Evolutionary conservation across 1,284 basidiomycete genomes (phyloP).

Genomic region (Testicularia cyperi): DNA sequence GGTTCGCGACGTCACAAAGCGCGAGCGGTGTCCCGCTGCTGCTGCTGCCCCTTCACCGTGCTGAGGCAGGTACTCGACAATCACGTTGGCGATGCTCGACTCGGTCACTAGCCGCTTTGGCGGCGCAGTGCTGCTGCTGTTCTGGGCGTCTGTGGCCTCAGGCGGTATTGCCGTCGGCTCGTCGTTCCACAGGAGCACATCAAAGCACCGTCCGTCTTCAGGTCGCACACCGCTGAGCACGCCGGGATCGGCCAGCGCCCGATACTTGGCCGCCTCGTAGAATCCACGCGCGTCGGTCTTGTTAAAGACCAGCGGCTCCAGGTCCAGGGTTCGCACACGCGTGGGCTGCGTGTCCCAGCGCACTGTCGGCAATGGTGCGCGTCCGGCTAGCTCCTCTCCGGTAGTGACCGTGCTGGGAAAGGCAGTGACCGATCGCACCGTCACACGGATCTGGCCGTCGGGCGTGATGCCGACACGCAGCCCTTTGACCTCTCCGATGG

Average conservation of each 20-base stretch:
- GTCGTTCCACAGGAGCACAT: conserved; percentile 39
- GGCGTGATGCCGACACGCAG: conserved; percentile 22
- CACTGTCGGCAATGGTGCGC: conserved; percentile 11
- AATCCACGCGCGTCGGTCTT: conserved; percentile 37
- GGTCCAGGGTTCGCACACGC: conserved; percentile 21
- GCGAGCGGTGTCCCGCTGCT: not conserved
- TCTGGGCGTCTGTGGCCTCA: conserved; percentile 2
- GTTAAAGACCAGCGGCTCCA: conserved; percentile 42
- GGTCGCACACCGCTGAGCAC: conserved; percentile 30
- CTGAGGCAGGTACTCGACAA: conserved; percentile 22
- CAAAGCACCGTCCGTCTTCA: conserved; percentile 25
- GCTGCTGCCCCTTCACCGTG: not conserved
- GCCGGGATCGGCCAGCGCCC: conserved; percentile 18
- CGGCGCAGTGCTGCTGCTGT: not conserved
- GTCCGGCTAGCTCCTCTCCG: not conserved
- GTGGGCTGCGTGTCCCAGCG: conserved; percentile 24
- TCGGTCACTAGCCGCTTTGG: conserved; percentile 21
- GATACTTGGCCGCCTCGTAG: conserved; percentile 35
- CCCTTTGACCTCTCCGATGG: conserved; percentile 12
- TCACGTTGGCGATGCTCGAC: conserved; percentile 30
- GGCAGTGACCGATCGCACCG: conserved; percentile 15
- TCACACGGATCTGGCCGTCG: conserved; percentile 19
- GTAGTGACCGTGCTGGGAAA: conserved; percentile 15
- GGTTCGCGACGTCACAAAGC: conserved; percentile 27
- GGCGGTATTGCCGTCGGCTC: too few relatives aligned